Percentiles rank a stretch among this genome's conserved stretches.
These are phyloP conservation scores for Verticillium zaregamsianum DNA, from an alignment of 2,329 filamentous ascomycete species.

Conservation along the genomic window DNA sequence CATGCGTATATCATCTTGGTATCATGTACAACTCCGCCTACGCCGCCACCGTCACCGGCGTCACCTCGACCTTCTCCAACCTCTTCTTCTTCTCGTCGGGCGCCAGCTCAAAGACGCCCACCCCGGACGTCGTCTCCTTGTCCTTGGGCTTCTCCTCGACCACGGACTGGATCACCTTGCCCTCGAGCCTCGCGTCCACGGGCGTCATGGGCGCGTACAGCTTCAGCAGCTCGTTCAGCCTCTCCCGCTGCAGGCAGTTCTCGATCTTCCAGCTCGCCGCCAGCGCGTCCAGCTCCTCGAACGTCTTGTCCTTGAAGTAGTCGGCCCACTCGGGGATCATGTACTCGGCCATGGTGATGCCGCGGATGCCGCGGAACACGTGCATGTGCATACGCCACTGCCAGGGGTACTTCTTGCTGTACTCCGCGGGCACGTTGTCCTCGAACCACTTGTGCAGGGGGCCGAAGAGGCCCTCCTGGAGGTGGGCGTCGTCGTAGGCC, in stretches of 20 bases:
- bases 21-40: background rate
- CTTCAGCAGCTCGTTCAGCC: slow-evolving; percentile 32
- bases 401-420: slow-evolving; percentile 18
- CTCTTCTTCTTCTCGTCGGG: slow-evolving; percentile 19
- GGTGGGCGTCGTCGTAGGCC: slow-evolving; percentile 37
- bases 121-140: slow-evolving; percentile 18
- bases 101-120: slow-evolving; percentile 23
- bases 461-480: slow-evolving; percentile 15
- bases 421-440: slow-evolving; percentile 14
- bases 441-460: slow-evolving; percentile 19
- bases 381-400: slow-evolving; percentile 20
- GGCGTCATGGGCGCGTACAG: slow-evolving; percentile 19
- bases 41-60: slow-evolving; percentile 1
- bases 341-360: slow-evolving; percentile 31
- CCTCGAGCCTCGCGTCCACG: slow-evolving; percentile 16
- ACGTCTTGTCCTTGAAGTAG: slow-evolving; percentile 35
- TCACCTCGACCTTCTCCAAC: background rate
- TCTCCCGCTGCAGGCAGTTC: slow-evolving; percentile 42
- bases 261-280: slow-evolving; percentile 46
- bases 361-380: slow-evolving; percentile 17
- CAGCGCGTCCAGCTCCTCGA: slow-evolving; percentile 40
- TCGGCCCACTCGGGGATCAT: slow-evolving; percentile 42
- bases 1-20: background rate
- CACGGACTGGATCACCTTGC: slow-evolving; percentile 20
- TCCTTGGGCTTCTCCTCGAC: background rate